Conservation (phyloP, 73 alveolate species). For the Chromera velia region DNA sequence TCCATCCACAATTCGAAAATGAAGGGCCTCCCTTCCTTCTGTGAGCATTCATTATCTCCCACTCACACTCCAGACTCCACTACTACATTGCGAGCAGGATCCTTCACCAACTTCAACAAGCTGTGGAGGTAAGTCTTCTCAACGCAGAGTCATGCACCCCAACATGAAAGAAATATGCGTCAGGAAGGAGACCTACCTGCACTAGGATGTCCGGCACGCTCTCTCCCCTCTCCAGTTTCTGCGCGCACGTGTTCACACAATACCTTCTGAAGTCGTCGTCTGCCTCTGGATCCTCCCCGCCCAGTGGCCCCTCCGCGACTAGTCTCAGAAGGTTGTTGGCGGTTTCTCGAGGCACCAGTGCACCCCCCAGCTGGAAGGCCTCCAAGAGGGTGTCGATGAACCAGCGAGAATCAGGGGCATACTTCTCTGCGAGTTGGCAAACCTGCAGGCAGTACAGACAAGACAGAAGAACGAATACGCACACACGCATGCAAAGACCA, state of each 20-base stretch:
- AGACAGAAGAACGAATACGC: too few relatives aligned
- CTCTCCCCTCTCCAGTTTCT: slow-evolving; percentile 34
- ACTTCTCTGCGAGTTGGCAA: slow-evolving; percentile 22
- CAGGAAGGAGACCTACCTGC: slow-evolving; percentile 7
- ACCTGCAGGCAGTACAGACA: slow-evolving; percentile 1
- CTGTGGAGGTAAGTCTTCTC: too few relatives aligned
- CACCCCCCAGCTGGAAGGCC: slow-evolving; percentile 31
- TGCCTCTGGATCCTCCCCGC: slow-evolving; percentile 2
- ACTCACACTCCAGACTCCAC: too few relatives aligned
- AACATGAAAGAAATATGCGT: too few relatives aligned
- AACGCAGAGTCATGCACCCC: too few relatives aligned
- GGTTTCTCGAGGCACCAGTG: slow-evolving; percentile 26
- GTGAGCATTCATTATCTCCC: too few relatives aligned
- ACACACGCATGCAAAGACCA: too few relatives aligned
- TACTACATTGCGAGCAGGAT: too few relatives aligned
- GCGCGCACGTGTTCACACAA: slow-evolving; percentile 31
- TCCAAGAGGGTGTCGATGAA: slow-evolving; percentile 35
- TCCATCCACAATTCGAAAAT: too few relatives aligned
- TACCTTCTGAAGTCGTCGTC: slow-evolving; percentile 19
- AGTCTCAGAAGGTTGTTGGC: slow-evolving; percentile 36
- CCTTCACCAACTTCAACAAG: too few relatives aligned
- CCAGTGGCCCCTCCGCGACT: slow-evolving; percentile 37
- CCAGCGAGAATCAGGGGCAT: slow-evolving; percentile 37
- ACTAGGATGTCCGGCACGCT: slow-evolving; percentile 18
- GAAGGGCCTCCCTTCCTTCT: too few relatives aligned